Evolutionary conservation across 108 stramenopile species (phyloP).

Genomic region (Aureococcus anophagefferens): DNA sequence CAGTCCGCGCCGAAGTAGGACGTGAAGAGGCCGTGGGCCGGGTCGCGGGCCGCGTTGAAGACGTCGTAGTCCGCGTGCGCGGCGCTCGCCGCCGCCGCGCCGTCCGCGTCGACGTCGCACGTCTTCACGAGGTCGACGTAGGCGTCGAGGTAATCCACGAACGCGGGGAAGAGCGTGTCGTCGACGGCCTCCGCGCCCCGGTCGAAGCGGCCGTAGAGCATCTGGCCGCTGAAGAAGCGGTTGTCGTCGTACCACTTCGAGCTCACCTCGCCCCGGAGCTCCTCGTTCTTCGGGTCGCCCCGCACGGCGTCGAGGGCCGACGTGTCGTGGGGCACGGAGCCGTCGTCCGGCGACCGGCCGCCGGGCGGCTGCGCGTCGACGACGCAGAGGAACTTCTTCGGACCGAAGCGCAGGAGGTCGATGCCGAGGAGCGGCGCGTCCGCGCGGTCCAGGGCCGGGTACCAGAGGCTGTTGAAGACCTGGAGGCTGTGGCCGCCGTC

Average conservation of each 20-base stretch:
- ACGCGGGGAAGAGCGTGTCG: conserved; percentile 71
- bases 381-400: conserved; percentile 30
- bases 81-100: conserved; percentile 36
- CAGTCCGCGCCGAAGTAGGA: conserved; percentile 86
- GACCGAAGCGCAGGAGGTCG: conserved; percentile 77
- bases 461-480: conserved; percentile 88
- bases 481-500: conserved; percentile 84
- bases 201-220: conserved; percentile 84
- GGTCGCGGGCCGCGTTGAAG: conserved; percentile 82
- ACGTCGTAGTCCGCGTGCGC: conserved; percentile 81
- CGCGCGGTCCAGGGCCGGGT: conserved; percentile 37
- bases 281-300: conserved; percentile 59
- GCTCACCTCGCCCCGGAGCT: conserved; percentile 72
- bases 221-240: conserved; percentile 79
- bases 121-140: conserved; percentile 51
- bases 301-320: conserved; percentile 55
- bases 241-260: conserved; percentile 85
- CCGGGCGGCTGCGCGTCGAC: not conserved
- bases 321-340: conserved; percentile 15
- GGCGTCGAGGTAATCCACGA: conserved; percentile 57
- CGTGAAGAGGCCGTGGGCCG: conserved; percentile 81
- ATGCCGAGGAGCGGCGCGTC: conserved; percentile 80
- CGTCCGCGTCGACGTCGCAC: conserved; percentile 1
- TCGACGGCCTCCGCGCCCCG: conserved; percentile 35
- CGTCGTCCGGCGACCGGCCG: not conserved